Percentiles rank a stretch among this genome's conserved stretches.
Conservation (phyloP, 2,329 filamentous ascomycete species). For the Tolypocladium ophioglossoides region DNA sequence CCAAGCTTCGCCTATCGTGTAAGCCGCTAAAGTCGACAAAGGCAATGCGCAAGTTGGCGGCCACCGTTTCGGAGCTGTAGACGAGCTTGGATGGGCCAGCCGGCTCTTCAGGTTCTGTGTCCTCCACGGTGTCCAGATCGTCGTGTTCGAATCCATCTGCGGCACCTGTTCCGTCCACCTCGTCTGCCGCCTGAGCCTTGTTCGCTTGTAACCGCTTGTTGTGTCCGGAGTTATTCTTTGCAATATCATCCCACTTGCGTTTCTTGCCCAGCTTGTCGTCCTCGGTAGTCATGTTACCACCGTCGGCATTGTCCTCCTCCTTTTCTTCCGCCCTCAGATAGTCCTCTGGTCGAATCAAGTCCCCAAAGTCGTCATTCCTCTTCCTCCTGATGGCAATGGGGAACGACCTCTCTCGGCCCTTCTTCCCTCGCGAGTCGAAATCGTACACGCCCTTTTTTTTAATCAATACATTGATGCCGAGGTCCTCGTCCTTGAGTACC, state of each 20-base stretch:
- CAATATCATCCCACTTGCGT: slow-evolving; percentile 75
- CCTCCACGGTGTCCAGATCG: slow-evolving; percentile 48
- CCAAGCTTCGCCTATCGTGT: slow-evolving; percentile 86
- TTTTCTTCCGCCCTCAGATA: slow-evolving; percentile 88
- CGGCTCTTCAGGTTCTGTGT: slow-evolving; percentile 38
- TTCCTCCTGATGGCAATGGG: slow-evolving; percentile 72
- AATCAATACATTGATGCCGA: slow-evolving; percentile 83
- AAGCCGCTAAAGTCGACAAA: slow-evolving; percentile 88
- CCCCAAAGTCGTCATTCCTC: slow-evolving; percentile 83
- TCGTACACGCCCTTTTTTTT: slow-evolving; percentile 87
- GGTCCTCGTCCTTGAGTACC: slow-evolving; percentile 76
- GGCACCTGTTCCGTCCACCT: slow-evolving; percentile 26
- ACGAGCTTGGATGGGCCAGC: slow-evolving; percentile 67
- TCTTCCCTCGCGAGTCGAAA: slow-evolving; percentile 84
- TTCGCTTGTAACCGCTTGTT: slow-evolving; percentile 50
- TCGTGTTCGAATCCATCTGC: slow-evolving; percentile 33
- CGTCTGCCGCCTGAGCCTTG: slow-evolving; percentile 32
- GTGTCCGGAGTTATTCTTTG: slow-evolving; percentile 22
- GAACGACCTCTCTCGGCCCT: slow-evolving; percentile 85
- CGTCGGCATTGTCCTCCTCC: slow-evolving; percentile 59
- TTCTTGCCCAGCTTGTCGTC: slow-evolving; percentile 75
- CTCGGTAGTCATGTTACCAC: slow-evolving; percentile 22
- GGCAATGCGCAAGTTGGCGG: slow-evolving; percentile 64
- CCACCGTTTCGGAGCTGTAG: slow-evolving; percentile 51
- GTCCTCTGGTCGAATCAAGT: slow-evolving; percentile 86